A percentile compares a stretch with the other conserved stretches of the same genome.
Evolutionary conservation across 2,329 filamentous ascomycete genomes (phyloP).

Genomic region (Phyllachora maydis): DNA sequence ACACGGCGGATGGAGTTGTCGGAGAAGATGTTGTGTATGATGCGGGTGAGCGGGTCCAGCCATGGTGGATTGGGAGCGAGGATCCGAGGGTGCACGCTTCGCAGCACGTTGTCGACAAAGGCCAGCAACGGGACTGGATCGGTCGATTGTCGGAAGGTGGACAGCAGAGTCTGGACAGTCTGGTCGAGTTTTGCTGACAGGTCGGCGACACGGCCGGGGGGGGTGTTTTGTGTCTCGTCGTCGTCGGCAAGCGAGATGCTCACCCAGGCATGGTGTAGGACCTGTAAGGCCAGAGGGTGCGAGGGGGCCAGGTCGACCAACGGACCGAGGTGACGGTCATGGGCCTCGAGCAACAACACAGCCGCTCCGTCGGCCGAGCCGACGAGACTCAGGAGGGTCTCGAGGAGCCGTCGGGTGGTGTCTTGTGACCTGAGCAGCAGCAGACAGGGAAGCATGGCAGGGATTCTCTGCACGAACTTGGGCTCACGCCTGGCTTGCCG

Average conservation of each 20-base stretch:
- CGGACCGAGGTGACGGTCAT: conserved; percentile 27
- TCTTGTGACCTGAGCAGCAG: conserved; percentile 30
- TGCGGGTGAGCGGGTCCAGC: conserved; percentile 22
- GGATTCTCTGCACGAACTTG: conserved; percentile 30
- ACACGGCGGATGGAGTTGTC: no score
- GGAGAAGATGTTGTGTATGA: conserved; percentile 30
- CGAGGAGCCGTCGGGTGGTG: conserved; percentile 29
- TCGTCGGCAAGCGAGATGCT: conserved; percentile 17
- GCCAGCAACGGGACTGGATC: conserved; percentile 37
- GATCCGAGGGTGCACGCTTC: conserved; percentile 25
- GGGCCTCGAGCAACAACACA: conserved; percentile 22
- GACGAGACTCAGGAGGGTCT: conserved; percentile 34
- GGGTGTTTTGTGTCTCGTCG: no score
- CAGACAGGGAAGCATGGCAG: conserved; percentile 28
- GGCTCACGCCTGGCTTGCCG: conserved; percentile 17
- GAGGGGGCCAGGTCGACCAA: conserved; percentile 35
- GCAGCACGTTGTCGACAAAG: conserved; percentile 31
- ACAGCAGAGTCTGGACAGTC: conserved; percentile 24
- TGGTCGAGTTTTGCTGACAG: conserved; percentile 20
- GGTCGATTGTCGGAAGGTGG: conserved; percentile 34
- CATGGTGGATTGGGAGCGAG: conserved; percentile 28
- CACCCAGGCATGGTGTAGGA: conserved; percentile 35
- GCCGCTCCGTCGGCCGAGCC: conserved; percentile 27
- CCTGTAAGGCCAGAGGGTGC: conserved; percentile 29
- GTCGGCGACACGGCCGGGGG: no score